A percentile compares a stretch with the other conserved stretches of the same genome.
These are phyloP conservation scores for Phaseolus lunatus DNA, from an alignment of 306 rosid genomes.

Conservation along the genomic window DNA sequence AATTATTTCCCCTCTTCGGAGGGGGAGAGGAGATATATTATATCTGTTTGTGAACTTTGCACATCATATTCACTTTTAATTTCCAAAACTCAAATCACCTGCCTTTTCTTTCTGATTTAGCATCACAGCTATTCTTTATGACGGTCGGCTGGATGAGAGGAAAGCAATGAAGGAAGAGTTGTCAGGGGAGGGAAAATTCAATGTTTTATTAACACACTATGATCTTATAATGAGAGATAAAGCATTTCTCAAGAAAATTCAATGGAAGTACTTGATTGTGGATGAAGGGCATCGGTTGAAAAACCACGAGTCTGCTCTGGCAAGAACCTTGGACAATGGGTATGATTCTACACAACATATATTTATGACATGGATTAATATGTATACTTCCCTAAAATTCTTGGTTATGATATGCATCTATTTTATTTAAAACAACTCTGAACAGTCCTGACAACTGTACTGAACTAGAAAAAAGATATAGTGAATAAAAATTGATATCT, in stretches of 20 bases:
- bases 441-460: conserved; percentile 4
- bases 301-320: conserved; percentile 96
- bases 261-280: conserved; percentile 92
- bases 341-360: conserved; percentile 50
- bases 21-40: conserved; percentile 27
- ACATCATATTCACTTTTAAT: conserved; percentile 5
- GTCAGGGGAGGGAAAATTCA: conserved; percentile 90
- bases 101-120: conserved; percentile 60
- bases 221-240: conserved; percentile 99
- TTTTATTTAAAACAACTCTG: conserved; percentile 31
- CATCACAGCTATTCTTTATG: conserved; percentile 82
- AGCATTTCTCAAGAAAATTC: conserved; percentile 89
- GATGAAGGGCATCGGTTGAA: conserved; percentile 99
- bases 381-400: conserved; percentile 16
- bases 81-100: conserved; percentile 37
- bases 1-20: conserved; percentile 28
- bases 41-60: conserved; percentile 35
- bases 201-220: conserved; percentile 93
- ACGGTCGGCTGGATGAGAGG: conserved; percentile 93
- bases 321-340: conserved; percentile 93
- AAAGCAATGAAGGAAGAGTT: conserved; percentile 91
- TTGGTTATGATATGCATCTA: conserved; percentile 35
- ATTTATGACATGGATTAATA: conserved; percentile 19
- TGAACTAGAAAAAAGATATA: conserved; percentile 27
- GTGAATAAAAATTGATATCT: conserved; percentile 36